Base-by-base conservation (phyloP, 2,329 filamentous ascomycete genomes). In the Aspergillus calidoustus region DNA sequence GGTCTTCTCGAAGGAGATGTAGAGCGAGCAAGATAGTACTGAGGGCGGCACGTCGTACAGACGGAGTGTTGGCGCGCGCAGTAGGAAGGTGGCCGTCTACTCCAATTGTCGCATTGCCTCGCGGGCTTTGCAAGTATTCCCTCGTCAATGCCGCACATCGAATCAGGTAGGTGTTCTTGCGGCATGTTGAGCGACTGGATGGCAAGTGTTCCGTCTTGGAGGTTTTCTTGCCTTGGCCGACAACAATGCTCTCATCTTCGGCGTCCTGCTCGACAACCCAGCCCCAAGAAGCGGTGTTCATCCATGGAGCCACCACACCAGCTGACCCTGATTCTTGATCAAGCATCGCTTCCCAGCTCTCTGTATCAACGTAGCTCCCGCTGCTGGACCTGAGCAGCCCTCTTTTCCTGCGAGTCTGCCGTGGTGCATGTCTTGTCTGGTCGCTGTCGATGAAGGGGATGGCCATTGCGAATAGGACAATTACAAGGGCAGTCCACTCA, bases 1-100 rank as follows among this genome's bases (percentile, higher is more conserved):
- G 84, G 74, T 99, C 95, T 74, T 99, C 94, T 0, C 91, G 84
- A n/a, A 96, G 81, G 3, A 98, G 82, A 77, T 99, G 95, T 13
- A 99, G 81, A 0, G 87, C 90, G 44, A 89, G 81, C 66, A 96
- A 81, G 43, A 94, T 84, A 55, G 91, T 83, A 70, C 91, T 86
- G 72, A 89, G 80, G 38, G 90, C 83, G 58, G 87, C 88, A 59
- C 85, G 82, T 48, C 87, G 84, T 54, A 83, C 82, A 60, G 86
- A 85, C 55, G 80, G 78, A 43, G 84, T 80, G 58, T 82, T 84
- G 55, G 83, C 78, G 64, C 70, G 74, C 34, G 76, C 85, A 0
- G 88, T 91, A 30, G 91, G 89, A 58, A 93, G 80, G 70, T 88
- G 91, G 1, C 89, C 89, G 9, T 82, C 77, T 4, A 76, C 69